A percentile compares a stretch with the other conserved stretches of the same genome.
Evolutionary conservation across 163 green algal species (phyloP).

Genomic region (Scenedesmus sp.): DNA sequence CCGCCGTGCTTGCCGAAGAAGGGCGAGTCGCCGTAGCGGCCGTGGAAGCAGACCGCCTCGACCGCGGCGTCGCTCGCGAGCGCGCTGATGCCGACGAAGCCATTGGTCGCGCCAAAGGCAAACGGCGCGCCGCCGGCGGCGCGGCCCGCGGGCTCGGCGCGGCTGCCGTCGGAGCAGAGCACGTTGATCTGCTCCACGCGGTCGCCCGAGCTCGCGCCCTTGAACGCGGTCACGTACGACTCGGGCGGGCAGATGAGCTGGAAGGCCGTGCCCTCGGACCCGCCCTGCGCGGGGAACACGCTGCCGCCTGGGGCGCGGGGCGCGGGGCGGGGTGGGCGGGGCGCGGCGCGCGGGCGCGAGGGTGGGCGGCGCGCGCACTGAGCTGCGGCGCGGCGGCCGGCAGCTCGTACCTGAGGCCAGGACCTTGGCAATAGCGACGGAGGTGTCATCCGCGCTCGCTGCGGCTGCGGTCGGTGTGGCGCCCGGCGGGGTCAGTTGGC

Average conservation of each 20-base stretch:
- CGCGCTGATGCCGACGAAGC: background rate
- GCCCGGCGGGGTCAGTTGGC: too few species aligned
- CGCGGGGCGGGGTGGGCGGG: too few species aligned
- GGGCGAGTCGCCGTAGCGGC: background rate
- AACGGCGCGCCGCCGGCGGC: background rate
- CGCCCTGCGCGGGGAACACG: slow-evolving; percentile 6
- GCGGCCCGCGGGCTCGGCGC: background rate
- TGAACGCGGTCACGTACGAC: slow-evolving; percentile 5
- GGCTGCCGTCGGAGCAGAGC: background rate
- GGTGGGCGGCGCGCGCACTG: too few species aligned
- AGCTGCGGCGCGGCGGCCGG: too few species aligned
- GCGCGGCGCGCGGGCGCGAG: too few species aligned
- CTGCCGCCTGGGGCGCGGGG: background rate
- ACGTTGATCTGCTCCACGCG: background rate
- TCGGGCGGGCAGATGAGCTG: slow-evolving; percentile 7
- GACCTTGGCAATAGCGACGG: background rate
- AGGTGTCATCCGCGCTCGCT: too few species aligned
- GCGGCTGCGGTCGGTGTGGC: too few species aligned
- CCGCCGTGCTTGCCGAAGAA: background rate
- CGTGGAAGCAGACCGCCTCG: slow-evolving; percentile 5
- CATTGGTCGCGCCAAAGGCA: background rate
- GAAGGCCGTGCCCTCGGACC: background rate
- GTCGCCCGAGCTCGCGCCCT: background rate
- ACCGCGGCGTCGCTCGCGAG: background rate
- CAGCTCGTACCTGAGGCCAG: background rate